Evolutionary conservation across 2,329 filamentous ascomycete genomes (phyloP).

Genomic region (Aspergillus ustus): DNA sequence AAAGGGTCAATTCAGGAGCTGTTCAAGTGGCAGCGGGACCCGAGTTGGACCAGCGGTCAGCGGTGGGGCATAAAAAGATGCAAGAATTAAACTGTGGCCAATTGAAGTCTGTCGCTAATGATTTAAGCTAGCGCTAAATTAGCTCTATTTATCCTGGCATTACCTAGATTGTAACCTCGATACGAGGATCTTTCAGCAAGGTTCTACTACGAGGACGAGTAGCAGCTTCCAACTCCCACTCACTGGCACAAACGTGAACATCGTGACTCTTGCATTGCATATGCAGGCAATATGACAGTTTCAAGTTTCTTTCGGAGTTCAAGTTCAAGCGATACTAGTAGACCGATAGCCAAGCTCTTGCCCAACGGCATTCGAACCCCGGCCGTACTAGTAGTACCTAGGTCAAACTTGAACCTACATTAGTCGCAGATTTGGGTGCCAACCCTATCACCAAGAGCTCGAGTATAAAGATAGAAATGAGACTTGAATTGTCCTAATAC

Average conservation of each 20-base stretch:
- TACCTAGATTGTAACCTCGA: neutral
- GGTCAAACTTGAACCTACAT: neutral
- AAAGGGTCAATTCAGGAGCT: slow-evolving; percentile 1
- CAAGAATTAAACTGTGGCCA: neutral
- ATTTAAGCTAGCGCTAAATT: slow-evolving; percentile 20
- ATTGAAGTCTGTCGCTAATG: neutral
- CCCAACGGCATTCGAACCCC: neutral
- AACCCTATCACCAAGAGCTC: neutral
- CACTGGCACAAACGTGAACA: neutral
- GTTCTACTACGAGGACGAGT: neutral
- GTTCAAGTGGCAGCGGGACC: slow-evolving; percentile 5
- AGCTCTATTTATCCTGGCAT: neutral
- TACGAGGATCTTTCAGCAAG: neutral
- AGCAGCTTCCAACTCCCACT: no score
- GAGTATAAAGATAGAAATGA: neutral
- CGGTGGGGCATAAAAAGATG: neutral
- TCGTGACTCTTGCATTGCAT: slow-evolving; percentile 6
- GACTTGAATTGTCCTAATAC: neutral
- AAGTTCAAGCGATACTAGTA: neutral
- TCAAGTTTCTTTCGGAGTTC: neutral
- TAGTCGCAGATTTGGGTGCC: neutral
- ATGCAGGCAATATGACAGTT: slow-evolving; percentile 2
- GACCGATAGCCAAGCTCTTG: neutral
- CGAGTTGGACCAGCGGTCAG: slow-evolving; percentile 21
- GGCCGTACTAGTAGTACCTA: no score